Conservation (phyloP, 257 asterid genomes). For the Agastache rugosa region DNA sequence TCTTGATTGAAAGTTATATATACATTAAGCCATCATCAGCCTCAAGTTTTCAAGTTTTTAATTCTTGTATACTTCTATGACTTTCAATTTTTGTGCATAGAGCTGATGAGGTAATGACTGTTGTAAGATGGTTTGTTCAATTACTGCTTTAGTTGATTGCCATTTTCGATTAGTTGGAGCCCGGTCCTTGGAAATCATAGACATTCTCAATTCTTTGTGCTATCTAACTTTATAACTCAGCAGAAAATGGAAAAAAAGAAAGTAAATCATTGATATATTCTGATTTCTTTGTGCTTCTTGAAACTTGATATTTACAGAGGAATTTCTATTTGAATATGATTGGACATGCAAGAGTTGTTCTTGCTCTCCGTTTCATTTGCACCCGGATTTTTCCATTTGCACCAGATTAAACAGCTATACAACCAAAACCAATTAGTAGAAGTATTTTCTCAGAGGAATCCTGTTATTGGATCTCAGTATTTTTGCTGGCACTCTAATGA, state of each 20-base stretch:
- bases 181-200: not conserved
- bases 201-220: too few species aligned
- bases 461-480: not conserved
- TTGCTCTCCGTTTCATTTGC: not conserved
- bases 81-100: not conserved
- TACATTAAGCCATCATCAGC: conserved; percentile 3
- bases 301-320: not conserved
- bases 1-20: not conserved
- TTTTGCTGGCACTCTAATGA: conserved; percentile 6
- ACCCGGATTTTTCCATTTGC: not conserved
- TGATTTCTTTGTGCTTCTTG: not conserved
- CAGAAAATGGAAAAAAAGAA: not conserved
- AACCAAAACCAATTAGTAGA: not conserved
- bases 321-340: not conserved
- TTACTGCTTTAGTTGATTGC: not conserved
- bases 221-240: not conserved
- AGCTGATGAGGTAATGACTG: conserved; percentile 1
- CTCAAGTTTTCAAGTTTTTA: not conserved
- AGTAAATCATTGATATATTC: not conserved
- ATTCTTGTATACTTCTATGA: conserved; percentile 2
- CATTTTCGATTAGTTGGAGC: not conserved
- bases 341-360: not conserved
- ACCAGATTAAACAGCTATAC: not conserved
- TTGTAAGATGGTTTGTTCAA: not conserved
- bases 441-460: not conserved